Conservation (phyloP, 2,329 filamentous ascomycete genomes). For the Trichoderma arundinaceum region DNA sequence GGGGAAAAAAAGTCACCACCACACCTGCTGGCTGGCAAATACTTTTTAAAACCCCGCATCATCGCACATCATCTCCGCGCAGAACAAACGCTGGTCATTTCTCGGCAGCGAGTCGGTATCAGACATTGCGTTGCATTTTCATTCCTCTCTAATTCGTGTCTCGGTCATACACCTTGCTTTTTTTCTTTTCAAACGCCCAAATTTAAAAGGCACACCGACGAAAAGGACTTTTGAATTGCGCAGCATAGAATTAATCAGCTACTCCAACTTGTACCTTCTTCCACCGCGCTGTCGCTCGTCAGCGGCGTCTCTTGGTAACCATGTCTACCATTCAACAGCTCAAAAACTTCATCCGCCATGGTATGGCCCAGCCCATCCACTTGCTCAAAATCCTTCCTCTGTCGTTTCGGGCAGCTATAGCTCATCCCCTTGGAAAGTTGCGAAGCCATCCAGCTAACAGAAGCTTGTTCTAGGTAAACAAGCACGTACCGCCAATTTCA, state of each 20-base stretch:
- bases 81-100: constrained; percentile 4
- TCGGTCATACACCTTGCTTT: neutral
- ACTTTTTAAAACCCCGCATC: constrained; percentile 32
- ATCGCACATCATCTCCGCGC: constrained; percentile 13
- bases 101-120: neutral
- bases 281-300: constrained; percentile 33
- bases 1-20: neutral
- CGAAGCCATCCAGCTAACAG: constrained; percentile 30
- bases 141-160: neutral
- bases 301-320: constrained; percentile 36
- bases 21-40: constrained; percentile 10
- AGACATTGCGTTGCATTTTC: constrained; percentile 7
- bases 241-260: constrained; percentile 1
- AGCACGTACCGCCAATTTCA: constrained; percentile 68
- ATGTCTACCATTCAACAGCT: constrained; percentile 88
- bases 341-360: constrained; percentile 98
- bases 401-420: neutral
- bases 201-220: neutral
- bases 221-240: neutral
- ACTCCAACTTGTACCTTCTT: constrained; percentile 15
- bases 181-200: neutral
- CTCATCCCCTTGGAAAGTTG: neutral
- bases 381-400: neutral
- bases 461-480: constrained; percentile 71
- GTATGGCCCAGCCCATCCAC: constrained; percentile 47